Evolutionary conservation across 192 early-diverging fungal species (phyloP).

Genomic region (Dissophora ornata): DNA sequence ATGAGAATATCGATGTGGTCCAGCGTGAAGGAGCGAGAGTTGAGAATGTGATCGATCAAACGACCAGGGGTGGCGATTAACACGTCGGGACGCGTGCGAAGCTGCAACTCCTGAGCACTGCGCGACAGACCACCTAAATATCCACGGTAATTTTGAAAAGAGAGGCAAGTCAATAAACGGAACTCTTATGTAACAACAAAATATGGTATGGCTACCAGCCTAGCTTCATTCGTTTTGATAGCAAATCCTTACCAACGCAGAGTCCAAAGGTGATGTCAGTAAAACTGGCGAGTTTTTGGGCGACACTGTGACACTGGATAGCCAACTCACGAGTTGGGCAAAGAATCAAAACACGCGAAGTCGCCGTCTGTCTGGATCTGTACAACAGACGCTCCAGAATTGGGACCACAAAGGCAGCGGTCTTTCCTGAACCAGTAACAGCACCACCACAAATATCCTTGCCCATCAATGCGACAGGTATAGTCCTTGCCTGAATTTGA

Average conservation of each 20-base stretch:
- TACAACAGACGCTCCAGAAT: slow-evolving; percentile 94
- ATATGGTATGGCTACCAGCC: too few species aligned
- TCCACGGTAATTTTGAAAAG: too few species aligned
- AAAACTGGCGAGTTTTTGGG: slow-evolving; percentile 84
- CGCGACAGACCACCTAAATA: slow-evolving; percentile 82
- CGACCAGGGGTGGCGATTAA: slow-evolving; percentile 98
- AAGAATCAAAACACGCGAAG: slow-evolving; percentile 89
- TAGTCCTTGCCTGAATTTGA: slow-evolving; percentile 90
- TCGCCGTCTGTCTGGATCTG: slow-evolving; percentile 81
- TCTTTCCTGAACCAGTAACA: slow-evolving; percentile 98
- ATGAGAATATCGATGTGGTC: slow-evolving; percentile 95
- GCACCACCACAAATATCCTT: slow-evolving; percentile 98
- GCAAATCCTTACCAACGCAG: slow-evolving; percentile 69
- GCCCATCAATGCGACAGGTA: slow-evolving; percentile 94
- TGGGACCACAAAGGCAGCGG: slow-evolving; percentile 95
- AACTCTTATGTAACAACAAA: too few species aligned
- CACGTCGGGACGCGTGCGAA: slow-evolving; percentile 87
- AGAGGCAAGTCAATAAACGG: too few species aligned
- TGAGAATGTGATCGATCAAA: slow-evolving; percentile 96
- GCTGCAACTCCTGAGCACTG: slow-evolving; percentile 89
- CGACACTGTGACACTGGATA: slow-evolving; percentile 95
- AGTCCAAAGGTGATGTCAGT: slow-evolving; percentile 90
- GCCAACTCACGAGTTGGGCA: slow-evolving; percentile 99
- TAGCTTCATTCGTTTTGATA: too few species aligned
- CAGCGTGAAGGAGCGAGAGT: slow-evolving; percentile 88